Percentiles rank a stretch among this genome's conserved stretches.
phyloP scores from a whole-genome alignment of 2,329 filamentous ascomycete species.

The Xylariales sp. region DNA sequence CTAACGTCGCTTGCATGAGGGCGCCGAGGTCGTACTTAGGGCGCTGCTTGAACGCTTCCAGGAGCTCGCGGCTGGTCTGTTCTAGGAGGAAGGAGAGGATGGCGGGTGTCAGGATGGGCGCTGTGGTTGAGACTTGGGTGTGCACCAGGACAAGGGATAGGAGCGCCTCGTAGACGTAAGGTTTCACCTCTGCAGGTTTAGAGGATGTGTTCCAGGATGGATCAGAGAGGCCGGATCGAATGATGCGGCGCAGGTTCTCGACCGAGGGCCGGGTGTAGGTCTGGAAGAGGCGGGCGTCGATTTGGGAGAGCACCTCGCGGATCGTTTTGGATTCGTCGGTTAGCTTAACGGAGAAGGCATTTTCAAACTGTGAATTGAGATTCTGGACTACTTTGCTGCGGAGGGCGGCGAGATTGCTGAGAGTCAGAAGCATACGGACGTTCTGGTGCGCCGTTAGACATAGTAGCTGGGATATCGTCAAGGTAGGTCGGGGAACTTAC shows the following conservation, averaged over 20 bases:
- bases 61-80: conserved; percentile 72
- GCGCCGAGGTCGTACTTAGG: conserved; percentile 71
- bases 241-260: conserved; percentile 61
- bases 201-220: conserved; percentile 63
- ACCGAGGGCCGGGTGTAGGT: conserved; percentile 82
- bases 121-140: conserved; percentile 79
- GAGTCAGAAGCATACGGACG: conserved; percentile 85
- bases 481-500: conserved; percentile 42
- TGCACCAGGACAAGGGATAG: conserved; percentile 86
- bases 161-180: conserved; percentile 86
- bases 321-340: conserved; percentile 92
- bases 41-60: conserved; percentile 67
- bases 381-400: conserved; percentile 78
- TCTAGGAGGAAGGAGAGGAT: conserved; percentile 86
- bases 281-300: conserved; percentile 85
- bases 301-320: conserved; percentile 82
- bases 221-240: conserved; percentile 67
- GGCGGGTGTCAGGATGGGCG: conserved; percentile 68
- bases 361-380: conserved; percentile 90
- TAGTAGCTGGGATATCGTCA: background rate
- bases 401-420: conserved; percentile 85
- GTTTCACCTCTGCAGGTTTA: conserved; percentile 69
- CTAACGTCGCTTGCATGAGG: conserved; percentile 94
- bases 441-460: conserved; percentile 48
- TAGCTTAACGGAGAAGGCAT: conserved; percentile 87